These are phyloP conservation scores for Triglochin maritima DNA, from an alignment of 106 monocot species.

Conservation along the genomic window DNA sequence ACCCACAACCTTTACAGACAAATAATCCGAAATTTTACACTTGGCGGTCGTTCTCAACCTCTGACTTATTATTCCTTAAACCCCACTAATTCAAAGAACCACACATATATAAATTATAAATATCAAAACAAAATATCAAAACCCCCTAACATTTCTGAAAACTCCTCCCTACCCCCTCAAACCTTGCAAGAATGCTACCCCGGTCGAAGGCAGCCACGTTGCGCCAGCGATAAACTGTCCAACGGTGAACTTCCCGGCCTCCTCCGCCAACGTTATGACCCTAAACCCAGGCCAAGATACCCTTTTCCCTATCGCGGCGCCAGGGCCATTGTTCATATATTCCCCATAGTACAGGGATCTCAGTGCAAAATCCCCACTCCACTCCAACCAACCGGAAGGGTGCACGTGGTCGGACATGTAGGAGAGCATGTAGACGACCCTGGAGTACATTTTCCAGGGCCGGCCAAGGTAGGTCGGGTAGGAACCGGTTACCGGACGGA, in stretches of 20 bases:
- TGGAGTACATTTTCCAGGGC: slow-evolving; percentile 29
- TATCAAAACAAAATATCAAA: too few species aligned
- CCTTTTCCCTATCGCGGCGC: slow-evolving; percentile 12
- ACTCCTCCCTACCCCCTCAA: not conserved
- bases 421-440: slow-evolving; percentile 15
- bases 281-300: slow-evolving; percentile 14
- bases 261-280: slow-evolving; percentile 7
- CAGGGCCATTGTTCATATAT: slow-evolving; percentile 20
- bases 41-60: too few species aligned
- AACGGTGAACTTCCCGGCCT: slow-evolving; percentile 19
- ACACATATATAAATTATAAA: too few species aligned
- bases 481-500: slow-evolving; percentile 17
- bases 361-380: slow-evolving; percentile 19
- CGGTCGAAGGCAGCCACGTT: slow-evolving; percentile 22
- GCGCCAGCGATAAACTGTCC: slow-evolving; percentile 10
- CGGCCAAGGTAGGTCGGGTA: slow-evolving; percentile 63
- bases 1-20: too few species aligned
- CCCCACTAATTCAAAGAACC: too few species aligned
- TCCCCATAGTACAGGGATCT: slow-evolving; percentile 20
- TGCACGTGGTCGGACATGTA: slow-evolving; percentile 16
- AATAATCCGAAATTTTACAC: too few species aligned
- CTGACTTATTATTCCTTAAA: too few species aligned
- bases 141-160: too few species aligned
- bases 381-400: slow-evolving; percentile 18
- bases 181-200: slow-evolving; percentile 13